Conservation (phyloP, 2,329 filamentous ascomycete genomes). For the Sphaerostilbella broomeana region DNA sequence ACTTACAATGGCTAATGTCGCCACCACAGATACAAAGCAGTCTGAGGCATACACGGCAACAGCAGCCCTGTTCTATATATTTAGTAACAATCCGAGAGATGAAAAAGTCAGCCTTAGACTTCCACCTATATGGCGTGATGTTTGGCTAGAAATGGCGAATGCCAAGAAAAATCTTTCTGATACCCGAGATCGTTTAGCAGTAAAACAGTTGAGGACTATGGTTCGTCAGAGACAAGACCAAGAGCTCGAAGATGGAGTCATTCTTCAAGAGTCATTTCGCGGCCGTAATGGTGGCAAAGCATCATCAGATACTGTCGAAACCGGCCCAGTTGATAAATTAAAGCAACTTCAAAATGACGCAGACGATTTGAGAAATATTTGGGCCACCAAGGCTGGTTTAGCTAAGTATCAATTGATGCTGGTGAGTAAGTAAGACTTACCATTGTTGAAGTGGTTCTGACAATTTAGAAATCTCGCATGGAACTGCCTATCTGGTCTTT, state of each 20-base stretch:
- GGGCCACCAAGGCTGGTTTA: constrained; percentile 51
- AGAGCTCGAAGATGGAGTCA: constrained; percentile 66
- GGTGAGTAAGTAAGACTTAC: constrained; percentile 29
- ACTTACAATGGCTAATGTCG: constrained; percentile 68
- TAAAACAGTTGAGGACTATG: constrained; percentile 63
- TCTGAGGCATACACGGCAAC: constrained; percentile 85
- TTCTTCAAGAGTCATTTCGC: constrained; percentile 70
- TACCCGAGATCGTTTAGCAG: constrained; percentile 58
- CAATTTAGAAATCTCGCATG: constrained; percentile 52
- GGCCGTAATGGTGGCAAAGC: constrained; percentile 46
- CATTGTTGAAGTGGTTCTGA: neutral
- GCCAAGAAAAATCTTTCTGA: constrained; percentile 65
- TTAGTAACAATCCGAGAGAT: constrained; percentile 70
- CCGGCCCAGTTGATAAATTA: constrained; percentile 38
- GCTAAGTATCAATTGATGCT: constrained; percentile 73
- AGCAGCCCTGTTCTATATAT: constrained; percentile 72
- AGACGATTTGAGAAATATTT: constrained; percentile 51
- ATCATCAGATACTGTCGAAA: constrained; percentile 43
- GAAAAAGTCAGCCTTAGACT: constrained; percentile 77
- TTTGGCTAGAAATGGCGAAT: constrained; percentile 74
- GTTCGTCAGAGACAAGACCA: constrained; percentile 63
- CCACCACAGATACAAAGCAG: constrained; percentile 69
- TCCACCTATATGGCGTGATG: constrained; percentile 72
- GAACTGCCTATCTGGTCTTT: constrained; percentile 88
- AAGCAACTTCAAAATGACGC: constrained; percentile 33